These are phyloP conservation scores for Kluyveromyces aestuarii DNA, from an alignment of 805 yeast species.

Conservation along the genomic window DNA sequence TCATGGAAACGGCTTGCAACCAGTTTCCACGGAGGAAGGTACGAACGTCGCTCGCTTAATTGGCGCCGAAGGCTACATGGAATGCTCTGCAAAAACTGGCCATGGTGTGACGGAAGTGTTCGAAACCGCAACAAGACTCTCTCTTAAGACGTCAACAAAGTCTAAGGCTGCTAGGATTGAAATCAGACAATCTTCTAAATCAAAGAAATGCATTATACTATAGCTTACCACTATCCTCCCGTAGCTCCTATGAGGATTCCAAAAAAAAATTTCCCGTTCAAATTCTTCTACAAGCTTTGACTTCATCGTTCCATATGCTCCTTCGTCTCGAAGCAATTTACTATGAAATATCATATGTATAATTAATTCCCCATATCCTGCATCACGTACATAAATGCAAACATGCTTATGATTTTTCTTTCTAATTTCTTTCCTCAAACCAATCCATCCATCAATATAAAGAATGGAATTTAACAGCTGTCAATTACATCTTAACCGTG, in stretches of 20 bases:
- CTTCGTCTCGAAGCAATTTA: too few species aligned
- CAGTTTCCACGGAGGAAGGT: slow-evolving; percentile 77
- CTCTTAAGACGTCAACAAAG: slow-evolving; percentile 49
- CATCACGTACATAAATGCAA: too few species aligned
- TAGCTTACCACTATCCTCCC: slow-evolving; percentile 24
- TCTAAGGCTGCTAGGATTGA: slow-evolving; percentile 13
- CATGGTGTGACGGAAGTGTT: slow-evolving; percentile 90
- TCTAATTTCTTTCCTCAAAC: too few species aligned
- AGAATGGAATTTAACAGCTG: too few species aligned
- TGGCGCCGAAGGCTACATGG: slow-evolving; percentile 79
- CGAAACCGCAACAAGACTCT: slow-evolving; percentile 88
- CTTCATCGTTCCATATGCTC: too few species aligned
- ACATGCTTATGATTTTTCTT: too few species aligned
- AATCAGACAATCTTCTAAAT: slow-evolving; percentile 27
- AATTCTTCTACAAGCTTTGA: too few species aligned
- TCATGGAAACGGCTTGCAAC: slow-evolving; percentile 66
- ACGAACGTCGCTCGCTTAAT: slow-evolving; percentile 81
- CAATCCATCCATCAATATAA: too few species aligned
- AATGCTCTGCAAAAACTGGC: slow-evolving; percentile 88
- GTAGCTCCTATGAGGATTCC: background rate
- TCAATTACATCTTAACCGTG: too few species aligned
- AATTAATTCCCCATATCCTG: too few species aligned
- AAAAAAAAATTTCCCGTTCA: background rate
- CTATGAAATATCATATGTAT: too few species aligned
- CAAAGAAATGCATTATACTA: slow-evolving; percentile 65